These are phyloP conservation scores for Sugiyamaella floridensis DNA, from an alignment of 805 yeast species.

Conservation along the genomic window DNA sequence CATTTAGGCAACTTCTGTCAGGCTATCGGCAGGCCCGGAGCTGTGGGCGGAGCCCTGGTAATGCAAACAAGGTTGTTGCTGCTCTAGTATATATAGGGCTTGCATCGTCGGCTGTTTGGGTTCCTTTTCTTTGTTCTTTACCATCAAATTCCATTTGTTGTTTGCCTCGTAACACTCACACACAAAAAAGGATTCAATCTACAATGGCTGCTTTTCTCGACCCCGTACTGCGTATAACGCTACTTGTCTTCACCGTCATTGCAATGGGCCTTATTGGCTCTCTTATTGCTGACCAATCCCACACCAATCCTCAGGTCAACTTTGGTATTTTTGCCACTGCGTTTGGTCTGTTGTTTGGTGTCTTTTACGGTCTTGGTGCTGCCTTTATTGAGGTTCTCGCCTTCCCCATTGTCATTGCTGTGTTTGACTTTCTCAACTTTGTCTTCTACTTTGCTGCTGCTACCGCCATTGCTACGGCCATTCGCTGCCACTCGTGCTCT, in stretches of 20 bases:
- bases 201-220: slow-evolving; percentile 44
- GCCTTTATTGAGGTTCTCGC: slow-evolving; percentile 72
- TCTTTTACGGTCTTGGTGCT: slow-evolving; percentile 73
- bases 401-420: slow-evolving; percentile 73
- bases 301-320: slow-evolving; percentile 68
- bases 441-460: slow-evolving; percentile 94
- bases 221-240: slow-evolving; percentile 61
- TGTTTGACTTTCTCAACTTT: slow-evolving; percentile 77
- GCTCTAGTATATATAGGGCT: not conserved
- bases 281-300: slow-evolving; percentile 52
- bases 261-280: slow-evolving; percentile 85
- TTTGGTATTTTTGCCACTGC: slow-evolving; percentile 82
- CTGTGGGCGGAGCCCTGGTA: not conserved
- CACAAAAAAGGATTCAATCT: not conserved
- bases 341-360: slow-evolving; percentile 74
- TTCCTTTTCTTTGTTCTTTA: not conserved
- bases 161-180: too few species aligned
- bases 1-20: not conserved
- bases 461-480: slow-evolving; percentile 86
- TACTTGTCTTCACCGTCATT: slow-evolving; percentile 70
- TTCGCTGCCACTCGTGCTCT: slow-evolving; percentile 78
- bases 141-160: not conserved
- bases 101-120: not conserved
- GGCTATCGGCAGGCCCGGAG: not conserved
- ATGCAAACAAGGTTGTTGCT: not conserved